Evolutionary conservation across 768 basidiomycete genomes (phyloP).

Genomic region (Agrocybe pediades): DNA sequence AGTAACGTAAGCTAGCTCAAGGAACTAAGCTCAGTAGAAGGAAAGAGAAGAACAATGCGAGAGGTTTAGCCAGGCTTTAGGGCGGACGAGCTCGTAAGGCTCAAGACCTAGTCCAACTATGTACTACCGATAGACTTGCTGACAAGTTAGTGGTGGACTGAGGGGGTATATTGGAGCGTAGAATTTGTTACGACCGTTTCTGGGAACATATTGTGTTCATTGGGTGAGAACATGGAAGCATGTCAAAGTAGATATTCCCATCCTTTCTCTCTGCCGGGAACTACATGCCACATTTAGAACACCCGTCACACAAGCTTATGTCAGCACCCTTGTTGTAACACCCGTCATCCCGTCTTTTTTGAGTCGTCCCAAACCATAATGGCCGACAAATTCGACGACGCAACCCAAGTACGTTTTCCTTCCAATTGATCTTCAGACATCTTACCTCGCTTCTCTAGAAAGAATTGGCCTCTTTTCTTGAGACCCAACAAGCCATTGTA

Average conservation of each 20-base stretch:
- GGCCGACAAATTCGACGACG: constrained; percentile 72
- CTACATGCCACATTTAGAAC: constrained; percentile 17
- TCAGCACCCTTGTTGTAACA: constrained; percentile 20
- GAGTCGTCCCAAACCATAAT: constrained; percentile 28
- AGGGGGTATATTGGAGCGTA: no score
- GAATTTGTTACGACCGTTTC: no score
- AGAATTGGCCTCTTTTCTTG: constrained; percentile 79
- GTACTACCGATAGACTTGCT: no score
- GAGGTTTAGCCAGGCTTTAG: background rate
- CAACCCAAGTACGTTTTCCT: constrained; percentile 60
- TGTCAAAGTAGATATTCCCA: background rate
- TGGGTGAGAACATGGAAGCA: constrained; percentile 1
- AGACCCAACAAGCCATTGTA: constrained; percentile 82
- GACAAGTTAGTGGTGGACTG: no score
- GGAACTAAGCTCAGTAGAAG: constrained; percentile 9
- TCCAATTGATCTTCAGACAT: background rate
- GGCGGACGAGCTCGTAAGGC: background rate
- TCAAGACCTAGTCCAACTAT: no score
- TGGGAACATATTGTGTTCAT: constrained; percentile 7
- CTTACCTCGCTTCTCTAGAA: constrained; percentile 50
- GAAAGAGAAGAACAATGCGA: background rate
- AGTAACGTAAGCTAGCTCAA: constrained; percentile 3
- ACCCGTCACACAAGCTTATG: constrained; percentile 18
- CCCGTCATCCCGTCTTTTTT: constrained; percentile 4
- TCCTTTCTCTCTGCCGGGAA: constrained; percentile 18